Conservation (phyloP, 106 monocot species). For the Platanthera guangdongensis region DNA sequence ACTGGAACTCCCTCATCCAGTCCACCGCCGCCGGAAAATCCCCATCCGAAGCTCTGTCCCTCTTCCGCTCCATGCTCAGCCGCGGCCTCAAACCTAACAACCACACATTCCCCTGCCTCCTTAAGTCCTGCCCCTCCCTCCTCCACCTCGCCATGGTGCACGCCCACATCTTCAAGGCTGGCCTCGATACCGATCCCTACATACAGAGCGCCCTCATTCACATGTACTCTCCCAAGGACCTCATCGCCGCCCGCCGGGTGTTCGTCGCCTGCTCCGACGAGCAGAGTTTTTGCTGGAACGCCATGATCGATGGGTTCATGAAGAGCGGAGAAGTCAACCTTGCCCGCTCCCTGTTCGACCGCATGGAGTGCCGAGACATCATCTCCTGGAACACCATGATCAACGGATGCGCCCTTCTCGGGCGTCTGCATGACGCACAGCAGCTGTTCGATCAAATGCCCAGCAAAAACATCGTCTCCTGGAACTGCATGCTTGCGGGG, state of each 20-base stretch:
- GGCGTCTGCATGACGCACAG: constrained; percentile 6
- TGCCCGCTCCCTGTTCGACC: constrained; percentile 29
- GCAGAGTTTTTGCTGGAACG: constrained; percentile 35
- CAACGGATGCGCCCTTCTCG: constrained; percentile 25
- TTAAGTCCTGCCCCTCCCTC: constrained; percentile 22
- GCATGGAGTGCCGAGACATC: constrained; percentile 29
- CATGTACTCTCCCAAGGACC: constrained; percentile 21
- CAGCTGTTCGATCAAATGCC: constrained; percentile 38
- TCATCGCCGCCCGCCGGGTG: constrained; percentile 24
- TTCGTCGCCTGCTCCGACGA: constrained; percentile 19
- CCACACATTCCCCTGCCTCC: constrained; percentile 33
- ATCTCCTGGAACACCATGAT: constrained; percentile 42
- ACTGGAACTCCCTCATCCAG: constrained; percentile 13
- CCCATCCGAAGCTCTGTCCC: background rate
- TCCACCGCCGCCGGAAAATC: constrained; percentile 4
- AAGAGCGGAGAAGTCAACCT: constrained; percentile 23
- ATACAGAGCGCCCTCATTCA: constrained; percentile 32
- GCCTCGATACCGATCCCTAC: constrained; percentile 27
- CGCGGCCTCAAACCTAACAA: constrained; percentile 10
- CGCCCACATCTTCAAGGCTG: constrained; percentile 19
- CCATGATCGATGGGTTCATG: constrained; percentile 51
- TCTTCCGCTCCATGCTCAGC: constrained; percentile 8
- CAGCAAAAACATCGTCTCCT: constrained; percentile 15
- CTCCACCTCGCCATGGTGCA: constrained; percentile 16
- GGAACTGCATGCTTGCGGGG: constrained; percentile 47